These are phyloP conservation scores for Chaetomiaceae sp. DNA, from an alignment of 2,329 filamentous ascomycete species.

Conservation along the genomic window DNA sequence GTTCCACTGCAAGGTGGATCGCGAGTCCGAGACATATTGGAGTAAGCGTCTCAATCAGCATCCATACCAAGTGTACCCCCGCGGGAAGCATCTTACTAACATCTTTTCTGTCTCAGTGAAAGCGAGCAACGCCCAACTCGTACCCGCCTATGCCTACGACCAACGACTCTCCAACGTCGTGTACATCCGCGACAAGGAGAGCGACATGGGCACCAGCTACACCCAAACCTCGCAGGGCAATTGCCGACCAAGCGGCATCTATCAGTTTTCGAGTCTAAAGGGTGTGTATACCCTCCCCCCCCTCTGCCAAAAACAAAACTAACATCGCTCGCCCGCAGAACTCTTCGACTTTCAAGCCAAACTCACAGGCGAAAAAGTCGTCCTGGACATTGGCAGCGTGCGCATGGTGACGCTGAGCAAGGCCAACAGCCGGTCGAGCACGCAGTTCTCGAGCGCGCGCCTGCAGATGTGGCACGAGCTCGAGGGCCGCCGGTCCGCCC, in stretches of 20 bases:
- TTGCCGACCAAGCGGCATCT: slow-evolving; percentile 26
- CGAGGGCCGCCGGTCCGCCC: slow-evolving; percentile 15
- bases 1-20: slow-evolving; percentile 27
- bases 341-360: slow-evolving; percentile 29
- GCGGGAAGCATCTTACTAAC: background rate
- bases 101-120: slow-evolving; percentile 22
- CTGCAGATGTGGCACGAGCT: slow-evolving; percentile 31
- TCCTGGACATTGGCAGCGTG: slow-evolving; percentile 29
- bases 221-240: slow-evolving; percentile 14
- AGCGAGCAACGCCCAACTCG: slow-evolving; percentile 27
- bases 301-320: background rate
- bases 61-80: too few species aligned
- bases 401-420: slow-evolving; percentile 24
- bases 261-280: slow-evolving; percentile 24
- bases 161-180: slow-evolving; percentile 26
- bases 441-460: slow-evolving; percentile 26
- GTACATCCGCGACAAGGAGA: slow-evolving; percentile 28
- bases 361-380: slow-evolving; percentile 28
- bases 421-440: slow-evolving; percentile 21
- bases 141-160: slow-evolving; percentile 30
- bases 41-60: slow-evolving; percentile 14
- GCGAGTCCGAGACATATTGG: slow-evolving; percentile 29
- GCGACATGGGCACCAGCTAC: slow-evolving; percentile 20
- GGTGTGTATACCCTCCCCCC: slow-evolving; percentile 2
- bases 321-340: slow-evolving; percentile 6